These are phyloP conservation scores for Epichloe coenophiala DNA, from an alignment of 2,329 filamentous ascomycete species.

Conservation along the genomic window DNA sequence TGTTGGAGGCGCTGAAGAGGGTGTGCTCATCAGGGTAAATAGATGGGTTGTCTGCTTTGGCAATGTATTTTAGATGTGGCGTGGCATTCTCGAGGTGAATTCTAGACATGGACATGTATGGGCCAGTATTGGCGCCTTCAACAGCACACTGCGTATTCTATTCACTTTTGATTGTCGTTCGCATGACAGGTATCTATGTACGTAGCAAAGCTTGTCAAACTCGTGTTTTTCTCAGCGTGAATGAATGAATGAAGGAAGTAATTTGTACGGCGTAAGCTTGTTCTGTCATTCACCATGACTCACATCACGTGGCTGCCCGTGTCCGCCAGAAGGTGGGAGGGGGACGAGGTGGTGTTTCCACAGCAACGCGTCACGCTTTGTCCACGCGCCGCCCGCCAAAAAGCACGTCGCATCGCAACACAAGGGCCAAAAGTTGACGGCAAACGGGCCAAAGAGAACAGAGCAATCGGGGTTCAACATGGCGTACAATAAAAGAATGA, in stretches of 20 bases:
- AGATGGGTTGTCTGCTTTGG: not conserved
- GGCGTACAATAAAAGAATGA: constrained; percentile 47
- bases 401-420: not conserved
- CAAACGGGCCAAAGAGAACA: not conserved
- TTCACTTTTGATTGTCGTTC: no score
- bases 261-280: no score
- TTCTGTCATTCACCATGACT: no score
- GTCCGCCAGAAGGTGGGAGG: not conserved
- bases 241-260: no score
- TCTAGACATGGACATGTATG: no score
- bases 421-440: not conserved
- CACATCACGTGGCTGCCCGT: not conserved
- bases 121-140: no score
- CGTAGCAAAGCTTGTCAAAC: no score
- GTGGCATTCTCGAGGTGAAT: not conserved
- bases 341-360: constrained; percentile 1
- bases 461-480: constrained; percentile 21
- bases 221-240: no score
- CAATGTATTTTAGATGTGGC: not conserved
- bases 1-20: constrained; percentile 22
- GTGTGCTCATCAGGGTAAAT: not conserved
- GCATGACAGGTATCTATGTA: no score
- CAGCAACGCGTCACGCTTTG: constrained; percentile 5
- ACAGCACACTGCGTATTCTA: no score
- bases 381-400: not conserved